Percentiles rank a stretch among this genome's conserved stretches.
These are phyloP conservation scores for Thraustochytrium striatum DNA, from an alignment of 352 stramenopile species.

Conservation along the genomic window DNA sequence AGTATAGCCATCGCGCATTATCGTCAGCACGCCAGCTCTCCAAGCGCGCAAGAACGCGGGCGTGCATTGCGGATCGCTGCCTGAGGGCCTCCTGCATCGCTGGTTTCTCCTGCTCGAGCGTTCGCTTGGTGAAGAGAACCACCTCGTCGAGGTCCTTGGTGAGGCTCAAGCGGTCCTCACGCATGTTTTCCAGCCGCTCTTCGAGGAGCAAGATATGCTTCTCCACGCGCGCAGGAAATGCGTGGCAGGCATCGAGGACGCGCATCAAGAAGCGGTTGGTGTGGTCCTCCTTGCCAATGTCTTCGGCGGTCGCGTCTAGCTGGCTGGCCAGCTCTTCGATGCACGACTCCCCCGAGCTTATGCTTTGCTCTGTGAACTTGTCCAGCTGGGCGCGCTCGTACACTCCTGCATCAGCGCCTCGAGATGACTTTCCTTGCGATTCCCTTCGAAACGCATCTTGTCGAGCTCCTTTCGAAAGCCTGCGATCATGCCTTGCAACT, in stretches of 20 bases:
- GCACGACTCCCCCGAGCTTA: neutral
- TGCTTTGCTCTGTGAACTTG: constrained; percentile 4
- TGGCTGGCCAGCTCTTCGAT: neutral
- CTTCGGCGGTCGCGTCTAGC: neutral
- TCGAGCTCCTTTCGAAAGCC: constrained; percentile 18
- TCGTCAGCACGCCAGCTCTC: constrained; percentile 12
- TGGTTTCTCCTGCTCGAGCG: constrained; percentile 1
- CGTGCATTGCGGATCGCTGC: neutral
- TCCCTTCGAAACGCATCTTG: constrained; percentile 2
- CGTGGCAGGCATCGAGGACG: constrained; percentile 11
- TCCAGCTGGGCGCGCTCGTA: constrained; percentile 36
- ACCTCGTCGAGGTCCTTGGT: constrained; percentile 41
- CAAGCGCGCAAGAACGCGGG: constrained; percentile 7
- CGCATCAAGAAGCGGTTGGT: neutral
- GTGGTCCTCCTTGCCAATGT: neutral
- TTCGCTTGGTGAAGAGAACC: neutral
- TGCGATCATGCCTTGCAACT: constrained; percentile 31
- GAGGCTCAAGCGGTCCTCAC: constrained; percentile 26
- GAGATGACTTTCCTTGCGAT: constrained; percentile 34
- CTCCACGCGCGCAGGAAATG: constrained; percentile 29
- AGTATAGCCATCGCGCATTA: neutral
- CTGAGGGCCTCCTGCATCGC: neutral
- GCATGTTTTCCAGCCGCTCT: neutral
- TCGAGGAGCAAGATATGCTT: constrained; percentile 35
- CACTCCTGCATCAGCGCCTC: constrained; percentile 37